Percentiles rank a stretch among this genome's conserved stretches.
These are phyloP conservation scores for Euphorbia celastroides DNA, from an alignment of 441 rosid species.

Conservation along the genomic window DNA sequence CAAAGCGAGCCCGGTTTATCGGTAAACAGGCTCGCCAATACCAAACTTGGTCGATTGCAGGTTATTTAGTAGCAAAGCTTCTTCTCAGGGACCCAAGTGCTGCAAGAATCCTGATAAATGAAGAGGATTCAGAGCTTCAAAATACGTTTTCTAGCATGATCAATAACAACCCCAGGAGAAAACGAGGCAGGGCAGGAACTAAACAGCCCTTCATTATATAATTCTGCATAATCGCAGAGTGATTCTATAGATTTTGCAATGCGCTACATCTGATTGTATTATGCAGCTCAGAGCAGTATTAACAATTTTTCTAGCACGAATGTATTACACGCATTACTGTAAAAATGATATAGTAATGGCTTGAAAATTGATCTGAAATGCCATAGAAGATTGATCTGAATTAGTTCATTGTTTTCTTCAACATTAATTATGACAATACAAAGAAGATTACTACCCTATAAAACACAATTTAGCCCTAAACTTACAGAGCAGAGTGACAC, in stretches of 20 bases:
- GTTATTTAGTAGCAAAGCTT: conserved; percentile 41
- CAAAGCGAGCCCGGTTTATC: conserved; percentile 33
- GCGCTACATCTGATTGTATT: background rate
- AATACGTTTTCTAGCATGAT: conserved; percentile 45
- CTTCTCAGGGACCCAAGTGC: conserved; percentile 29
- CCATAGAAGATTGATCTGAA: too few species aligned
- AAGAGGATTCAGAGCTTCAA: conserved; percentile 43
- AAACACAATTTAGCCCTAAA: too few species aligned
- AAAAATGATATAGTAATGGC: background rate
- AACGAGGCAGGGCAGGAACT: conserved; percentile 20
- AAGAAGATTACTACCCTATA: too few species aligned
- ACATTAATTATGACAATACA: too few species aligned
- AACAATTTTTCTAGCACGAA: background rate
- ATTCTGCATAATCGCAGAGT: background rate
- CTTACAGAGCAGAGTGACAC: too few species aligned
- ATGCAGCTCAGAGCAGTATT: background rate
- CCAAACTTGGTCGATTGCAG: conserved; percentile 51
- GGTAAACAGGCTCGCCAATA: conserved; percentile 39
- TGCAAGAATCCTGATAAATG: conserved; percentile 30
- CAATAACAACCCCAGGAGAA: conserved; percentile 38
- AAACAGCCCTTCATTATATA: conserved; percentile 35
- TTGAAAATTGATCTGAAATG: background rate
- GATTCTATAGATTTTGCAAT: background rate
- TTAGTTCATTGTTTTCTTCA: too few species aligned
- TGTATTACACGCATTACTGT: background rate